Evolutionary conservation across 169 alveolate genomes (phyloP).

Genomic region (Hepatocystis sp.): DNA sequence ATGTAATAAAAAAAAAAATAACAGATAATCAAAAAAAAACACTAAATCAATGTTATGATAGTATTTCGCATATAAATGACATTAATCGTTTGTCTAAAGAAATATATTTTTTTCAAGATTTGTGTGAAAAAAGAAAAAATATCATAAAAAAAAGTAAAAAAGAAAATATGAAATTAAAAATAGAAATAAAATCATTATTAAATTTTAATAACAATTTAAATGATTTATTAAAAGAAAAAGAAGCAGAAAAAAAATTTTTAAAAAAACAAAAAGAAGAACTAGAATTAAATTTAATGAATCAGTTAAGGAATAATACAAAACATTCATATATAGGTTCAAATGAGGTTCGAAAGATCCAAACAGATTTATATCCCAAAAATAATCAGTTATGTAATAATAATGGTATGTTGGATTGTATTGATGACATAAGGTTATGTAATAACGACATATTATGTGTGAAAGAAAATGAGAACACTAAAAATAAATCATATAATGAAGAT

Average conservation of each 20-base stretch:
- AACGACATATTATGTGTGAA: too few relatives aligned
- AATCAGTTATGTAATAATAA: neutral
- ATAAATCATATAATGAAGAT: neutral
- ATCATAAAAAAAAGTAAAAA: constrained; percentile 50
- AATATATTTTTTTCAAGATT: constrained; percentile 30
- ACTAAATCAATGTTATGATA: constrained; percentile 8
- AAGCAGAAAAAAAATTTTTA: constrained; percentile 55
- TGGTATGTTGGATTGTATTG: neutral
- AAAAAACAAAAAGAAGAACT: constrained; percentile 70
- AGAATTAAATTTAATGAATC: constrained; percentile 50
- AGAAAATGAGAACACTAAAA: too few relatives aligned
- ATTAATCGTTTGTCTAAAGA: constrained; percentile 37
- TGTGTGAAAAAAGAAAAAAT: constrained; percentile 73
- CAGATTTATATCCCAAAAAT: neutral
- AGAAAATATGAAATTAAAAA: constrained; percentile 49
- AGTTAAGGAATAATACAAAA: constrained; percentile 9
- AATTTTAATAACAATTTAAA: constrained; percentile 67
- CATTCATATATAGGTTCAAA: too few relatives aligned
- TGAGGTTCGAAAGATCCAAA: neutral
- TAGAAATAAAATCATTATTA: constrained; percentile 55
- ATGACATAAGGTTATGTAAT: too few relatives aligned
- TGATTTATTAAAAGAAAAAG: constrained; percentile 68
- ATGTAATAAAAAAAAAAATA: constrained; percentile 26
- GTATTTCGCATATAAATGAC: constrained; percentile 18
- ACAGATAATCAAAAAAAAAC: constrained; percentile 13